Base-by-base conservation (phyloP, 176 grass and related monocot genomes). In the Cenchrus fungigraminus region DNA sequence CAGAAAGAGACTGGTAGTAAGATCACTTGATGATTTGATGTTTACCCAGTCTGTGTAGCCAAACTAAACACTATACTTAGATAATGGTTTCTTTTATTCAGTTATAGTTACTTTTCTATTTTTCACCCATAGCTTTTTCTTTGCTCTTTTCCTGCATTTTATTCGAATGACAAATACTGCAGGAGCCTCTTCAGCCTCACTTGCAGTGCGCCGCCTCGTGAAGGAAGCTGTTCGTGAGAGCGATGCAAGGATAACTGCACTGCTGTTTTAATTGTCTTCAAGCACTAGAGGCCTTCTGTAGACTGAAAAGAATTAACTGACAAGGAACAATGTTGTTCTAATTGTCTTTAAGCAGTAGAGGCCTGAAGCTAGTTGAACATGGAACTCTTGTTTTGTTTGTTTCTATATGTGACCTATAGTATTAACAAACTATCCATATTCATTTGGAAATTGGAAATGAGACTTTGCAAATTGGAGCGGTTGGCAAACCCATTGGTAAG, bases 181-280 rank as follows among this genome's bases (percentile, higher is more conserved):
- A 97, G 96, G 93, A 94, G 57, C 89, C 5, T 84, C 89, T 70
- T 98, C 93, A 16, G 91, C 89, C 19, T 81, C 89, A 2, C 60
- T 85, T 1, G 93, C 91, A 12, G 93, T 91, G 47, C 87, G 96
- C 22, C 93, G 91, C 59, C 89, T 98, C 2, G 93, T 94, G 60
- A 92, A 87, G 71, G 96, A 98, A 88, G 96, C 91, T 74, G 65
- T 98, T 19, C 93, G 93, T 11, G 96, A 98, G 74, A 87, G 96
- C 87, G 89, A 40, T 98, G 96, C 83, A 98, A 94, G 85, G 96
- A 98, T 85, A 98, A 98, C 67, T 95, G 96, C 86, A 94, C 96
- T 6, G 93, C 96, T 60, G 81, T 98, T 28, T 72, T 98, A 61
- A 92, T 94, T 51, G 73, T 92, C 29, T 95, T 98, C 76, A 95